These are phyloP conservation scores for Cinnamomum chago DNA, from an alignment of 164 flowering plant species.

Conservation along the genomic window DNA sequence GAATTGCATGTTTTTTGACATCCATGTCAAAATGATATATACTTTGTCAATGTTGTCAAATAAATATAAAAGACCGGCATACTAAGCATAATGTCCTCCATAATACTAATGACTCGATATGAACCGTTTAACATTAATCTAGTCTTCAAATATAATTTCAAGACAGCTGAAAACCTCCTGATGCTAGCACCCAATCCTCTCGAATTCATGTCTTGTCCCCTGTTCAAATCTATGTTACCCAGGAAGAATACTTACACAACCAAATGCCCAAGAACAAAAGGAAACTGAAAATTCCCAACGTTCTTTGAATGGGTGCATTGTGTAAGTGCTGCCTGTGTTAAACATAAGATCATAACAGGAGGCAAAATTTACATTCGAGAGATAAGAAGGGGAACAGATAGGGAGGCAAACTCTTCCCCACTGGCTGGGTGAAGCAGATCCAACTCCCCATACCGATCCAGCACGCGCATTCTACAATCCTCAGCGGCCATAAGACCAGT, in stretches of 20 bases:
- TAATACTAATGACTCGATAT: too few species aligned
- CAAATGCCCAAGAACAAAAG: background rate
- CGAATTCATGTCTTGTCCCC: background rate
- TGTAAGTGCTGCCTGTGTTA: background rate
- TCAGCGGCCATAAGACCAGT: slow-evolving; percentile 96
- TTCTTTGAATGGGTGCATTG: background rate
- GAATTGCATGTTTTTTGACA: too few species aligned
- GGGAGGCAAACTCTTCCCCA: slow-evolving; percentile 46
- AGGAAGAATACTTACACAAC: background rate
- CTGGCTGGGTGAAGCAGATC: slow-evolving; percentile 66
- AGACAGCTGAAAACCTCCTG: background rate
- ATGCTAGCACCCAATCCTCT: background rate
- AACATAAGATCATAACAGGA: slow-evolving; percentile 5
- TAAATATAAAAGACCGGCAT: too few species aligned
- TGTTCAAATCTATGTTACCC: background rate
- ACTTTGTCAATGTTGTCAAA: too few species aligned
- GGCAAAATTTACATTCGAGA: slow-evolving; percentile 62
- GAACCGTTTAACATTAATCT: background rate
- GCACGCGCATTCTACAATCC: slow-evolving; percentile 87
- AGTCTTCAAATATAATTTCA: background rate
- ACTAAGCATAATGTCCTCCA: too few species aligned
- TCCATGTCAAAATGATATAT: too few species aligned
- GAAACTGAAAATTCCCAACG: background rate
- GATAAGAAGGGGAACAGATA: slow-evolving; percentile 68
- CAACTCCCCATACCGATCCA: slow-evolving; percentile 72